Base-by-base conservation (phyloP, 345 rosid genomes). In the Murraya koenigii region DNA sequence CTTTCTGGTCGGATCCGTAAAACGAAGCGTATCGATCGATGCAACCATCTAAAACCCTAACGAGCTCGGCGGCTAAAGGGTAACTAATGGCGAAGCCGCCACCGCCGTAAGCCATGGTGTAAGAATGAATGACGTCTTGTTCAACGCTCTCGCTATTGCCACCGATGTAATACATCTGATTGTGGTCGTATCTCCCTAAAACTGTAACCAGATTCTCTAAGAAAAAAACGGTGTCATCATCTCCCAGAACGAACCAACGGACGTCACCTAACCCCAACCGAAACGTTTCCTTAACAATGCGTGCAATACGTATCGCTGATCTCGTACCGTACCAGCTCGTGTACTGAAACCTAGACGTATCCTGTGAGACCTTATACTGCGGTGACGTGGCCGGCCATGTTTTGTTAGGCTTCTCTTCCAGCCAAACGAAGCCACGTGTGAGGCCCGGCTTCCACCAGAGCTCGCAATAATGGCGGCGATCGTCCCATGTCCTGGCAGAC, bases 221-320 rank as follows among this genome's bases (percentile, higher is more conserved):
- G 60, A 90, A 93, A 82, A 95, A 95, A 1, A 95, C 93, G 0
- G 97, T 93, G 80, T 95, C 98, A 54, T 95, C 99, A 20, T 95
- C 99, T 28, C 98, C 99, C 94, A 95, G 82, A 6, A 93, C 97
- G 75, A 92, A 92, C 99, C 98, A 95, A 81, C 97, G 87, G n/a
- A 93, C 94, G 63, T 89, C 83, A 0, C 82, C 86, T 33, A 86
- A 58, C 60, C 96, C 98, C 4, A 92, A 78, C 61, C 90, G 96
- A 78, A 93, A 95, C 62, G 86, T 89, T 84, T 95, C 98, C 84
- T 92, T 92, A 20, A 95, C 84, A 28, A 92, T 92, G 19, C 99
- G 85, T 0, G 98, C 94, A 14, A 93, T 89, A 35, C 92, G 86
- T 36, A 93, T 74, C 1, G 98, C 93, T 0, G 98, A 91, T 35